Evolutionary conservation across 495 filamentous ascomycete genomes (phyloP).

Genomic region (Hypoxylon fragiforme): DNA sequence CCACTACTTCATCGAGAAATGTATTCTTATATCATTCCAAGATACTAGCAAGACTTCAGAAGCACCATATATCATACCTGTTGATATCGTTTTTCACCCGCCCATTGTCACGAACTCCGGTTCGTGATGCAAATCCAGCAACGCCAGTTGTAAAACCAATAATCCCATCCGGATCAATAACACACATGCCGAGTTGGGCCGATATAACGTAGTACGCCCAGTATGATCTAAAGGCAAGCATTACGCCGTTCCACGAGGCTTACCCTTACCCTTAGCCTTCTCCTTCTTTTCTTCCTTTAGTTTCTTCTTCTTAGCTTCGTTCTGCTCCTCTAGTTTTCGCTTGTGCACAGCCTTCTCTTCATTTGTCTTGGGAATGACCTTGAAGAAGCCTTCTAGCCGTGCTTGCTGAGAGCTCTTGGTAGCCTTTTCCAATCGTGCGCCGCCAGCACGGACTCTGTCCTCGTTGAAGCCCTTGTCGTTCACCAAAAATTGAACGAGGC

Average conservation of each 20-base stretch:
- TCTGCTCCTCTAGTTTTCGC: constrained; percentile 89
- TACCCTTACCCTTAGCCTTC: constrained; percentile 83
- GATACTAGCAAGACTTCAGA: constrained; percentile 1
- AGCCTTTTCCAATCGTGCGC: constrained; percentile 77
- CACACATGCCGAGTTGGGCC: background rate
- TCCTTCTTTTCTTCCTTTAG: constrained; percentile 92
- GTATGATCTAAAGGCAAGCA: background rate
- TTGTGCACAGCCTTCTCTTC: constrained; percentile 81
- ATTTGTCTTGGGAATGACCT: constrained; percentile 84
- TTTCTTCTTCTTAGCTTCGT: constrained; percentile 89
- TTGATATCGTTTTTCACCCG: constrained; percentile 17
- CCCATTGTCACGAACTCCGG: constrained; percentile 28
- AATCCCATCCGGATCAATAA: background rate
- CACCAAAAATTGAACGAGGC: constrained; percentile 84
- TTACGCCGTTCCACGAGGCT: constrained; percentile 59
- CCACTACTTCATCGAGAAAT: background rate
- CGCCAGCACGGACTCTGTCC: constrained; percentile 81
- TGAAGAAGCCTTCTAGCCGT: constrained; percentile 97
- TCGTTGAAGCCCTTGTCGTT: constrained; percentile 96
- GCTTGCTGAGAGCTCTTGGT: constrained; percentile 87
- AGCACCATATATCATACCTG: constrained; percentile 14
- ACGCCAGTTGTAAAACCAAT: constrained; percentile 26
- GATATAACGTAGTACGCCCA: background rate
- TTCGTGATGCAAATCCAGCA: constrained; percentile 19
- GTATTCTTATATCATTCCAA: background rate